Evolutionary conservation across 306 rosid species (phyloP).

Genomic region (Chamaecrista fasciculata): DNA sequence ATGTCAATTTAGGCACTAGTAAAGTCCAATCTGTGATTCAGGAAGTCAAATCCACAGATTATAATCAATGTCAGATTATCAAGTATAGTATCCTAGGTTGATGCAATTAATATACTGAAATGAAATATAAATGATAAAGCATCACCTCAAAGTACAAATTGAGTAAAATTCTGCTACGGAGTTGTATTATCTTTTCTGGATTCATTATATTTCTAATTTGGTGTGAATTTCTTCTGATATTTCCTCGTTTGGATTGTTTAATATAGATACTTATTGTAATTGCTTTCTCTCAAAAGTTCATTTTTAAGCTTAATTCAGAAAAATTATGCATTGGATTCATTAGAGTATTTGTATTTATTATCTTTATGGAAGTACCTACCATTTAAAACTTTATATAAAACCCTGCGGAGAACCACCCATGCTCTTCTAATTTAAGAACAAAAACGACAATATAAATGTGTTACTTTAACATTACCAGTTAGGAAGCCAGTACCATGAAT

Average conservation of each 20-base stretch:
- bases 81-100: slow-evolving; percentile 11
- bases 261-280: neutral
- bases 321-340: slow-evolving; percentile 3
- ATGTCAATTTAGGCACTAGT: slow-evolving; percentile 8
- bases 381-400: neutral
- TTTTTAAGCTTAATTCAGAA: neutral
- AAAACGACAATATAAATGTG: neutral
- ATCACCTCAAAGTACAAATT: neutral
- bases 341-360: neutral
- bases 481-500: too few relatives aligned
- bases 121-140: slow-evolving; percentile 2
- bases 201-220: slow-evolving; percentile 18
- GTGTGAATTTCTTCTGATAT: slow-evolving; percentile 4
- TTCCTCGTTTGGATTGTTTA: slow-evolving; percentile 21
- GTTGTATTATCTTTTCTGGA: neutral
- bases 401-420: neutral
- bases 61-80: neutral
- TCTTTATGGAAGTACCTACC: neutral
- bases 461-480: neutral
- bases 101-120: neutral
- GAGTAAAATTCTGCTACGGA: slow-evolving; percentile 1
- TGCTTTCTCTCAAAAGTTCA: slow-evolving; percentile 2
- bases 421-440: neutral
- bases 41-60: slow-evolving; percentile 3
- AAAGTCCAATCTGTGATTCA: slow-evolving; percentile 5